phyloP scores from a whole-genome alignment of 2,329 filamentous ascomycete species.

The Piedraia hortae region DNA sequence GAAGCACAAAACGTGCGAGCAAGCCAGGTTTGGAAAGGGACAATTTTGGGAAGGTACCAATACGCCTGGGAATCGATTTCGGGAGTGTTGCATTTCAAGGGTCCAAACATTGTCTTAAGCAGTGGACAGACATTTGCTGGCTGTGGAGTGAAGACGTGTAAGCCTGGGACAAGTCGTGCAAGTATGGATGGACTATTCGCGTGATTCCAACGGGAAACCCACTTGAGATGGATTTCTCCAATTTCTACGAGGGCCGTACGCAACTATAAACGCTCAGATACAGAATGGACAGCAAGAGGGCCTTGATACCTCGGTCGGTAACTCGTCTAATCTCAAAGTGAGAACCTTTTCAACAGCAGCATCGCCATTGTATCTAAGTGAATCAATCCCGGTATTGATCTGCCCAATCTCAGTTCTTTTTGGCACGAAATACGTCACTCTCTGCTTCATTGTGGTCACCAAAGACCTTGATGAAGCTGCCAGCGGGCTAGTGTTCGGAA shows the following conservation, averaged over 20 bases:
- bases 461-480: too few relatives aligned
- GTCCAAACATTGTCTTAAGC: constrained; percentile 29
- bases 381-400: constrained; percentile 27
- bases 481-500: too few relatives aligned
- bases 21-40: constrained; percentile 3
- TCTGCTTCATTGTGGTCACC: constrained; percentile 64
- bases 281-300: not conserved
- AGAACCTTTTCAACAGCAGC: constrained; percentile 55
- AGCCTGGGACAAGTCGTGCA: constrained; percentile 48
- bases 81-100: constrained; percentile 27
- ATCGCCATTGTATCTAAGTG: constrained; percentile 28
- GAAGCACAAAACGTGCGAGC: constrained; percentile 3
- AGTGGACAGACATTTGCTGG: constrained; percentile 27
- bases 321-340: constrained; percentile 44
- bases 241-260: constrained; percentile 32
- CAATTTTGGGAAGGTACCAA: constrained; percentile 12
- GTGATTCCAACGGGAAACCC: constrained; percentile 34
- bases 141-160: constrained; percentile 49
- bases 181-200: constrained; percentile 39
- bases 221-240: constrained; percentile 52
- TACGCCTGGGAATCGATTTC: constrained; percentile 39
- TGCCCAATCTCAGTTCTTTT: constrained; percentile 36
- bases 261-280: constrained; percentile 18
- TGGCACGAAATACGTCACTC: constrained; percentile 46
- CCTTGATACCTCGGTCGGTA: constrained; percentile 38